Base-by-base conservation (phyloP, 1,284 basidiomycete genomes). In the Trichosporon inkin region DNA sequence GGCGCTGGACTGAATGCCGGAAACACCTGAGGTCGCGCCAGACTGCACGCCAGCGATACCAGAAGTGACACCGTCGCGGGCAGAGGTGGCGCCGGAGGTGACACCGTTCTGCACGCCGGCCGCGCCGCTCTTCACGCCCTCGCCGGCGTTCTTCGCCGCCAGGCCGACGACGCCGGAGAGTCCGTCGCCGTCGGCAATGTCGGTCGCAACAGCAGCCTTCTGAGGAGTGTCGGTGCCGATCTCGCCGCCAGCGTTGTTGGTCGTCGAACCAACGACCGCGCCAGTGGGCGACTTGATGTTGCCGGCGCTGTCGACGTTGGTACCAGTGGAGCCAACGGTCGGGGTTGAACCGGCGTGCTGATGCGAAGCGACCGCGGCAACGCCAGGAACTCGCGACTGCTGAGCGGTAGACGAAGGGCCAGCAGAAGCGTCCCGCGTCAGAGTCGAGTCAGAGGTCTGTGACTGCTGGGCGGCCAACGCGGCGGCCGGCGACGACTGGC, bases 171-270 rank as follows among this genome's bases (percentile, higher is more conserved):
- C 44, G 10, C 44, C 44, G 24, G 44, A 22, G 16, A 49, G 44
- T n/a, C 44, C 44, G 37, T 28, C 52, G 20, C 35, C 44, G 28
- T 20, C 40, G 13, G 38, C 14, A 13, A 39, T 35, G 37, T 37
- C n/a, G 6, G 35, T 24, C 1, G 51, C 36, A 3, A 51, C 17
- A 10, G 38, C 39, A 8, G 59, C 53, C 11, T 57, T 56, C 53
- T 49, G 32, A 37, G 47, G 54, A 2, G 53, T 14, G 35, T 38
- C 58, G 28, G 39, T 51, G n/a, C 44, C 44, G 44, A 49, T 24
- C 44, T 49, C 44, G 44, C 44, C 24, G n/a, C 44, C 44, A 8
- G 44, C 44, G 14, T 49, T 49, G 44, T 49, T 49, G 14, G 44
- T 49, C 14, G 44, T 49, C 24, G 44, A 49, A 22, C 44, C 44